A percentile compares a stretch with the other conserved stretches of the same genome.
phyloP scores from a whole-genome alignment of 176 grass and related monocot genomes.

The Triticum turgidum region DNA sequence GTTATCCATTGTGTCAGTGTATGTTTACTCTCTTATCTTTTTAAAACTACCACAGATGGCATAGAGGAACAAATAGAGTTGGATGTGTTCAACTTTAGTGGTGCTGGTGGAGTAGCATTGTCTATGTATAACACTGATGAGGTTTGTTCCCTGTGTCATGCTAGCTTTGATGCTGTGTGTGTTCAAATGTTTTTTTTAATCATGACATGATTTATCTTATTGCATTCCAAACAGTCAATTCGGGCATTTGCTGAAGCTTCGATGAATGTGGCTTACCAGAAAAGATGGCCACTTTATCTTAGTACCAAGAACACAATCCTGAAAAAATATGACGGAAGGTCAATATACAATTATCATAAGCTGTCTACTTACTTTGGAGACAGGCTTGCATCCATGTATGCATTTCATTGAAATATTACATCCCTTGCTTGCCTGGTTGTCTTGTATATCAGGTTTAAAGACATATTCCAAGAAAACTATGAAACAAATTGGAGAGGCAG shows the following conservation, averaged over 20 bases:
- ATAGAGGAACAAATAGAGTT: slow-evolving; percentile 63
- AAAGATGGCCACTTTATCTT: slow-evolving; percentile 97
- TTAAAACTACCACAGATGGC: slow-evolving; percentile 44
- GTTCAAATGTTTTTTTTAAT: neutral
- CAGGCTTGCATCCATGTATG: slow-evolving; percentile 8
- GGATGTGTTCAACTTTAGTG: slow-evolving; percentile 71
- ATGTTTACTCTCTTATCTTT: slow-evolving; percentile 22
- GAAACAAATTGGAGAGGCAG: slow-evolving; percentile 76
- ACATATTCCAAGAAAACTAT: slow-evolving; percentile 94
- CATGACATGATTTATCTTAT: slow-evolving; percentile 20
- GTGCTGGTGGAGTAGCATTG: slow-evolving; percentile 73
- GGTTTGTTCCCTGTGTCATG: slow-evolving; percentile 42
- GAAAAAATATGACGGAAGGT: slow-evolving; percentile 98
- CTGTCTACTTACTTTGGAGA: slow-evolving; percentile 14
- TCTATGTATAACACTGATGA: slow-evolving; percentile 86
- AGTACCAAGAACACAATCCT: slow-evolving; percentile 98
- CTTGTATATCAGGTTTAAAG: slow-evolving; percentile 67
- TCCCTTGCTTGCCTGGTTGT: slow-evolving; percentile 3
- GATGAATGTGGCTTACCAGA: slow-evolving; percentile 83
- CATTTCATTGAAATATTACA: slow-evolving; percentile 3
- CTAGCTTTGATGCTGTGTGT: slow-evolving; percentile 6
- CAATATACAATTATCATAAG: neutral
- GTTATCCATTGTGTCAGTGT: neutral
- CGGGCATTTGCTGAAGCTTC: slow-evolving; percentile 79
- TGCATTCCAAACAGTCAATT: slow-evolving; percentile 65